These are phyloP conservation scores for Arthrinium puccinioides DNA, from an alignment of 2,329 filamentous ascomycete genomes.

Conservation along the genomic window DNA sequence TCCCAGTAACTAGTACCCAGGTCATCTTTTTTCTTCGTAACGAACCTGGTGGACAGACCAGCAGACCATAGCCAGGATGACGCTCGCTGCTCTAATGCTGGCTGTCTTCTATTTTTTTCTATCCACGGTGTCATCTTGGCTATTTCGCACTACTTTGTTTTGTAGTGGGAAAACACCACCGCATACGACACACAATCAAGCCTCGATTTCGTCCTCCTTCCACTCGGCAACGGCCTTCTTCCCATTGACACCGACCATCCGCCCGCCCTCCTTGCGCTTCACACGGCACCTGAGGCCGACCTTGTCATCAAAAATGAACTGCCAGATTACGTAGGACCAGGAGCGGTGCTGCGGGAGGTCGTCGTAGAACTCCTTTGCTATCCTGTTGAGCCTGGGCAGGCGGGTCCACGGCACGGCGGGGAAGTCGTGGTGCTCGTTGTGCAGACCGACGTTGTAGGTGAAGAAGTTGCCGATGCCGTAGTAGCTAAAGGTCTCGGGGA, in stretches of 20 bases:
- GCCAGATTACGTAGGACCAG: conserved; percentile 92
- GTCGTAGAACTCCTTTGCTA: conserved; percentile 87
- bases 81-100: too few species aligned
- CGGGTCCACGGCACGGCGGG: conserved; percentile 93
- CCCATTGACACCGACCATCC: conserved; percentile 43
- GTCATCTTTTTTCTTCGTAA: too few species aligned
- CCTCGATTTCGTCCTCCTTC: conserved; percentile 64
- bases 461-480: conserved; percentile 88
- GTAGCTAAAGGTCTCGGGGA: conserved; percentile 95
- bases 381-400: conserved; percentile 66
- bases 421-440: conserved; percentile 99
- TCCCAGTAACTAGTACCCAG: too few species aligned
- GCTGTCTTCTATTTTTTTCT: too few species aligned
- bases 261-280: conserved; percentile 76
- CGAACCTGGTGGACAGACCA: too few species aligned
- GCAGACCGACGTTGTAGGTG: conserved; percentile 94
- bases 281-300: conserved; percentile 89
- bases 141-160: too few species aligned
- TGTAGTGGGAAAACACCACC: too few species aligned
- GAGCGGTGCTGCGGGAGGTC: conserved; percentile 79
- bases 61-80: too few species aligned
- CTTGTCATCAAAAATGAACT: conserved; percentile 84
- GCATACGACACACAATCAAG: too few species aligned
- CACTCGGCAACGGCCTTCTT: conserved; percentile 43
- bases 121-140: too few species aligned